Conservation (phyloP, 2,329 filamentous ascomycete genomes). For the Epichloe brachyelytri region DNA sequence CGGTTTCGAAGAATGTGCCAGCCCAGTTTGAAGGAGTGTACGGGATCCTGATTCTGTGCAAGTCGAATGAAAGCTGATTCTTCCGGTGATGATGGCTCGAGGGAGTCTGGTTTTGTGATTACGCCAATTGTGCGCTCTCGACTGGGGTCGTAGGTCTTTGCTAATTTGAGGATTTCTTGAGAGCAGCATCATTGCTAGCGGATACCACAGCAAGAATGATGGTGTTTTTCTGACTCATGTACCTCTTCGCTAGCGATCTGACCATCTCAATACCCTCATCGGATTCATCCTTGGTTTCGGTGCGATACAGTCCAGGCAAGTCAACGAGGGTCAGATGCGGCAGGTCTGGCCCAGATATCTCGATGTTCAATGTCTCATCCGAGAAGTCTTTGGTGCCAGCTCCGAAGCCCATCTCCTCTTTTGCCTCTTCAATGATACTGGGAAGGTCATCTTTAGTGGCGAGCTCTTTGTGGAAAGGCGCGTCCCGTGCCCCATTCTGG, state of each 20-base stretch:
- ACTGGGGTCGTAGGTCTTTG: slow-evolving; percentile 27
- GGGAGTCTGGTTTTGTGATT: slow-evolving; percentile 41
- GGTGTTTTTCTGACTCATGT: slow-evolving; percentile 44
- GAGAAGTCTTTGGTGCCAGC: slow-evolving; percentile 23
- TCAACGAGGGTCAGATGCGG: slow-evolving; percentile 41
- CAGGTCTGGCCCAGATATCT: slow-evolving; percentile 30
- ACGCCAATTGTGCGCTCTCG: slow-evolving; percentile 39
- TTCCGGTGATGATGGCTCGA: slow-evolving; percentile 21
- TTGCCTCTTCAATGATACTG: slow-evolving; percentile 38
- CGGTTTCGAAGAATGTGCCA: slow-evolving; percentile 19
- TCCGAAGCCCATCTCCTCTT: slow-evolving; percentile 33
- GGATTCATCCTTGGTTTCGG: slow-evolving; percentile 19
- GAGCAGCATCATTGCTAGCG: slow-evolving; percentile 34
- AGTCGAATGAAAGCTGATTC: slow-evolving; percentile 11
- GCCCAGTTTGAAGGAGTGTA: slow-evolving; percentile 29
- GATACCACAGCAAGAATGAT: slow-evolving; percentile 45
- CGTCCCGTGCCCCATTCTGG: slow-evolving; percentile 12
- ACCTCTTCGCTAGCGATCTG: slow-evolving; percentile 29
- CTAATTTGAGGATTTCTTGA: slow-evolving; percentile 38
- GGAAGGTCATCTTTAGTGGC: slow-evolving; percentile 29
- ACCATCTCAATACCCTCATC: slow-evolving; percentile 19
- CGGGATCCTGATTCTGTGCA: neutral
- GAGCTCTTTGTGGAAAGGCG: slow-evolving; percentile 17
- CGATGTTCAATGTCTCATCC: slow-evolving; percentile 31
- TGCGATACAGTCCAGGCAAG: slow-evolving; percentile 33